Evolutionary conservation across 2,329 filamentous ascomycete genomes (phyloP), one percentile per base, ranked within the genome.

Genomic region (Geosmithia flava): DNA sequence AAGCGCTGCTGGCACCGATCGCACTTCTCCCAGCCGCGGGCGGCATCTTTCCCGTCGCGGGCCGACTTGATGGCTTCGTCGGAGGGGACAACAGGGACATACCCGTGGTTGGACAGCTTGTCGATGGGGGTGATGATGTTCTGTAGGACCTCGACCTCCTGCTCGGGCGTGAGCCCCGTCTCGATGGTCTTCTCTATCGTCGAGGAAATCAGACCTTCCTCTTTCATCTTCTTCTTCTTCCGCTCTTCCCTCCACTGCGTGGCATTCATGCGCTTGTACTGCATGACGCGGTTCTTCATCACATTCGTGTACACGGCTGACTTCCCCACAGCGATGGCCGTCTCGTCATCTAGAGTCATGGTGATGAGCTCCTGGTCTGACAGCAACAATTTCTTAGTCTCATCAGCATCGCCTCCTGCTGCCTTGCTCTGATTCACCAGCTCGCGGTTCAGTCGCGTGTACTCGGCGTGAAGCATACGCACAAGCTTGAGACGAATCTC

Each of bases 1-100:
- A 98, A 98, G 20, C 91, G 81, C 33, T 81, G 80, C 42, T 74
- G 74, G 64, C 93, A 98, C 19, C 93, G 83, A 58, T 95, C 90
- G 58, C 93, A 98, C 46, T 80, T 75, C 66, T 98, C 93, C 74
- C 83, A 95, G 45, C 87, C 87, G 47, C 80, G 76, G 13, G 84
- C 78, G 7, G 80, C 72, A 45, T 78, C 70, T 0, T 87, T 72
- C 0, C 81, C 87, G 42, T 76, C 72, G 33, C 70, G 76, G 0
- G 87, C 83, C 46, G 75, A 72, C 47, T 76, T 68, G 17, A 96
- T 76, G 17, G 87, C 83, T 7, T 75, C 72, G 1, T 76, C 68
- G 0, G 77, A 75, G 0, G 90, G 90, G 1, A 81, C 66, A 4
- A 62, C 67, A 0, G 82, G 77, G 20, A 96, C 81, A 61, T 96